Evolutionary conservation across 306 rosid genomes (phyloP).

Genomic region (Oxytropis ochrocephala): DNA sequence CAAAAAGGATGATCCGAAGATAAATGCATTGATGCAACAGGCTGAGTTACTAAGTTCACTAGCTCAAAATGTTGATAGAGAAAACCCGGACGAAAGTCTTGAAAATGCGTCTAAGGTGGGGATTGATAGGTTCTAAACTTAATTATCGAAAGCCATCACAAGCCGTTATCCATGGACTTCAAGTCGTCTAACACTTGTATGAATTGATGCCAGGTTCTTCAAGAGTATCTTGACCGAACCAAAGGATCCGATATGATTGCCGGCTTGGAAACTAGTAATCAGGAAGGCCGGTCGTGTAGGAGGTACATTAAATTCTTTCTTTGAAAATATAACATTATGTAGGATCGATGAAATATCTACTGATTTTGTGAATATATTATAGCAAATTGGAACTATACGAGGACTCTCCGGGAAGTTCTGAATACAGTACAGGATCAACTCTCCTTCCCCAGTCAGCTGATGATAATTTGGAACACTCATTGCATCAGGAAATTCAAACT

Average conservation of each 20-base stretch:
- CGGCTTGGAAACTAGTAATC: slow-evolving; percentile 49
- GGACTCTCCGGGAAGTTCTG: slow-evolving; percentile 86
- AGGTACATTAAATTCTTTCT: slow-evolving; percentile 26
- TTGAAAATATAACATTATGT: slow-evolving; percentile 4
- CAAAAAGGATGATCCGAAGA: slow-evolving; percentile 72
- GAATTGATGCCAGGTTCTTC: slow-evolving; percentile 59
- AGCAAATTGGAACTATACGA: slow-evolving; percentile 69
- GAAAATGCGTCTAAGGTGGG: slow-evolving; percentile 94
- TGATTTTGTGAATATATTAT: slow-evolving; percentile 2
- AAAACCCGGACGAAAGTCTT: slow-evolving; percentile 81
- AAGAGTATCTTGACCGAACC: slow-evolving; percentile 68
- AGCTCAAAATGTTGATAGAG: slow-evolving; percentile 67
- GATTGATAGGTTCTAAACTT: slow-evolving; percentile 3
- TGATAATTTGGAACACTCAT: slow-evolving; percentile 46
- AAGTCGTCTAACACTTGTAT: slow-evolving; percentile 21
- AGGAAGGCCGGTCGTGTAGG: slow-evolving; percentile 53
- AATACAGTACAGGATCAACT: slow-evolving; percentile 79
- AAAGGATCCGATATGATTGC: slow-evolving; percentile 57
- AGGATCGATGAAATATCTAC: slow-evolving; percentile 11
- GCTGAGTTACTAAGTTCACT: slow-evolving; percentile 83
- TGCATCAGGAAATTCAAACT: slow-evolving; percentile 38
- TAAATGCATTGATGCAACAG: slow-evolving; percentile 72
- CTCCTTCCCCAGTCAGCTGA: slow-evolving; percentile 36
- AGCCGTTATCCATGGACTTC: neutral
- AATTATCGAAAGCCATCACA: neutral